Percentiles rank a stretch among this genome's conserved stretches.
These are phyloP conservation scores for Aspergillus sp. DNA, from an alignment of 2,329 filamentous ascomycete genomes.

Conservation along the genomic window DNA sequence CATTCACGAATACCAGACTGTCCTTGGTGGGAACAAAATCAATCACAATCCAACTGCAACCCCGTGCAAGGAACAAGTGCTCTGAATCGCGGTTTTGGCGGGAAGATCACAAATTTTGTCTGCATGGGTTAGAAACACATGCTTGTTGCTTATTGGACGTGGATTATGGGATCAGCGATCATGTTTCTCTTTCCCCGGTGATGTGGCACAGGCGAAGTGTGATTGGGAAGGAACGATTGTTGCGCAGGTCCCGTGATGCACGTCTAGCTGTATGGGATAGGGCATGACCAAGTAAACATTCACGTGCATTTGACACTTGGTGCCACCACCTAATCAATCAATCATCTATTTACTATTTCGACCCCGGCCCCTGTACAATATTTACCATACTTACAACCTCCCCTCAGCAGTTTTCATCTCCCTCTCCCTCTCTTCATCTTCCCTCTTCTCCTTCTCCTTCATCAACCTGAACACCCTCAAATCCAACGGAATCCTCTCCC, in stretches of 20 bases:
- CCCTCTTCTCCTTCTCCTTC: constrained; percentile 17
- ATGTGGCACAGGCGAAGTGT: too few species aligned
- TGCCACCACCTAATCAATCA: too few species aligned
- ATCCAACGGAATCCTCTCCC: constrained; percentile 41
- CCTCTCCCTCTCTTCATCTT: constrained; percentile 9
- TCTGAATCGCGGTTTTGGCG: not conserved
- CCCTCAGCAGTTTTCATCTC: not conserved
- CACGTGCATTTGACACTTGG: not conserved
- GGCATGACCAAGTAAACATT: not conserved
- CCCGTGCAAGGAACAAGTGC: not conserved
- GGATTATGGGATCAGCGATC: too few species aligned
- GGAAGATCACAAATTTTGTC: not conserved
- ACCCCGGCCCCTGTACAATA: not conserved
- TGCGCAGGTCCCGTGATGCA: too few species aligned
- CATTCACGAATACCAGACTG: too few species aligned
- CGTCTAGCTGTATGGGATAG: not conserved
- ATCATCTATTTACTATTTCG: not conserved
- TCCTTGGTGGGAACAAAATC: too few species aligned
- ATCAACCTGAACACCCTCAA: constrained; percentile 30
- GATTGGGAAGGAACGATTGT: too few species aligned
- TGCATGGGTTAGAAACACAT: not conserved
- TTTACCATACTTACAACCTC: constrained; percentile 2
- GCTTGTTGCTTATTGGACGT: too few species aligned
- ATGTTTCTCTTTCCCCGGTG: too few species aligned
- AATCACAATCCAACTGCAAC: not conserved